Percentiles rank a stretch among this genome's conserved stretches.
Conservation (phyloP, 2,329 filamentous ascomycete species). For the Sporothrix pallida region DNA sequence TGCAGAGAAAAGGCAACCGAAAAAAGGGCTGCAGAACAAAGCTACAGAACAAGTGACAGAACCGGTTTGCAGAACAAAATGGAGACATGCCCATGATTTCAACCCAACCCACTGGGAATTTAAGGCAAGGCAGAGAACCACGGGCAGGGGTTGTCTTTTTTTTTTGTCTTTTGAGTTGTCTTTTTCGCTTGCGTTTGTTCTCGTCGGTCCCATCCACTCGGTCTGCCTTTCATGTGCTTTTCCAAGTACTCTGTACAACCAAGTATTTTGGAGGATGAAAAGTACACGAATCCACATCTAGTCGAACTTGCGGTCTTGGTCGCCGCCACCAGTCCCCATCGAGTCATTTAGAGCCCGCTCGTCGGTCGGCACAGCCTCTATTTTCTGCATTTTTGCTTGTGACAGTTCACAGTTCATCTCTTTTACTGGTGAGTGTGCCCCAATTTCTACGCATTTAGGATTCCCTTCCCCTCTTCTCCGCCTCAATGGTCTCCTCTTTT, state of each 20-base stretch:
- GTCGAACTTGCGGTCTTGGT: neutral
- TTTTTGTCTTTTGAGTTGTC: no score
- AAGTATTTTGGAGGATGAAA: neutral
- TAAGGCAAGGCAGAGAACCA: neutral
- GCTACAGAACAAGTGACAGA: neutral
- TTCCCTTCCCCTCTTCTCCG: constrained; percentile 18
- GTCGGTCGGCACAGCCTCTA: neutral
- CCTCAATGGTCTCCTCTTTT: constrained; percentile 19
- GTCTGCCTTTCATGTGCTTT: constrained; percentile 20
- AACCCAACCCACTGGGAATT: neutral
- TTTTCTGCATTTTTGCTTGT: constrained; percentile 18
- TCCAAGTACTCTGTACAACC: neutral
- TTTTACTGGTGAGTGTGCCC: neutral
- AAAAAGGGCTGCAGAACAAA: neutral
- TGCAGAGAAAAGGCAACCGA: neutral
- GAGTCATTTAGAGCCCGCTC: neutral
- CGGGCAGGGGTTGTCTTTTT: neutral
- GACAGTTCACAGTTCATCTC: constrained; percentile 23
- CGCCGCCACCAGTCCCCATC: neutral
- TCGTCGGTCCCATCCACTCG: neutral
- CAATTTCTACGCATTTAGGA: neutral
- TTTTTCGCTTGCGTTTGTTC: no score
- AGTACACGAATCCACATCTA: no score
- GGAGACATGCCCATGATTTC: neutral
- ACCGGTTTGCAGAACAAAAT: neutral